phyloP scores from a whole-genome alignment of 768 basidiomycete genomes.

The Collybiopsis confluens region DNA sequence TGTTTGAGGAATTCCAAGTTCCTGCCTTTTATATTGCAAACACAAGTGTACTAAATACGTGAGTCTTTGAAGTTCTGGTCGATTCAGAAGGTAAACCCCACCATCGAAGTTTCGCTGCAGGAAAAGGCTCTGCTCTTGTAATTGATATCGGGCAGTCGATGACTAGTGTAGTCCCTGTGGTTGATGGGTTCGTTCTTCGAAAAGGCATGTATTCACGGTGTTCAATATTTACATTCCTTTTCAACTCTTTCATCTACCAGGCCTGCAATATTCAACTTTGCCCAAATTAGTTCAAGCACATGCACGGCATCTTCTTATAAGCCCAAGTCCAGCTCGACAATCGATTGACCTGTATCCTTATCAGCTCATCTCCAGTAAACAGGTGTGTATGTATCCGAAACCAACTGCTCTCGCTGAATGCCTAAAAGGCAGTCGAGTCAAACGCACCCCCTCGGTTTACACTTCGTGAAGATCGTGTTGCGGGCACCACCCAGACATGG shows the following conservation, averaged over 20 bases:
- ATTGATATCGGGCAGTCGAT: slow-evolving; percentile 89
- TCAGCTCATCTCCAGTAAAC: slow-evolving; percentile 84
- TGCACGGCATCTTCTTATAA: slow-evolving; percentile 62
- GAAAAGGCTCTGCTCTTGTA: slow-evolving; percentile 95
- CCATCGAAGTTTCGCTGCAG: slow-evolving; percentile 97
- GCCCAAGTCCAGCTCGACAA: slow-evolving; percentile 42
- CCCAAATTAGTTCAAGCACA: slow-evolving; percentile 80
- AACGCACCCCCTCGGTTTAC: slow-evolving; percentile 60
- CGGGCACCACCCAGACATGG: slow-evolving; percentile 80
- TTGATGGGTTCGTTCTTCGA: slow-evolving; percentile 95
- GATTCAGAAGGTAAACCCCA: no score
- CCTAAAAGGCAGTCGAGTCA: slow-evolving; percentile 66
- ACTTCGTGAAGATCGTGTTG: slow-evolving; percentile 69
- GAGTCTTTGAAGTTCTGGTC: slow-evolving; percentile 21
- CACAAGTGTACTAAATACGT: slow-evolving; percentile 92
- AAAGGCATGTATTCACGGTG: slow-evolving; percentile 61
- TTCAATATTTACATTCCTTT: no score
- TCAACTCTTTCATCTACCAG: slow-evolving; percentile 33
- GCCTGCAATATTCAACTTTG: slow-evolving; percentile 70
- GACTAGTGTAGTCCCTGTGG: slow-evolving; percentile 91
- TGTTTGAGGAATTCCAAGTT: slow-evolving; percentile 94
- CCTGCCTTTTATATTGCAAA: slow-evolving; percentile 98
- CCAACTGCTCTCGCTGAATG: background rate
- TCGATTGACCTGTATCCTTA: slow-evolving; percentile 75
- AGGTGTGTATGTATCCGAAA: slow-evolving; percentile 33